Evolutionary conservation across 352 stramenopile species (phyloP).

Genomic region (Phytophthora fragariae): DNA sequence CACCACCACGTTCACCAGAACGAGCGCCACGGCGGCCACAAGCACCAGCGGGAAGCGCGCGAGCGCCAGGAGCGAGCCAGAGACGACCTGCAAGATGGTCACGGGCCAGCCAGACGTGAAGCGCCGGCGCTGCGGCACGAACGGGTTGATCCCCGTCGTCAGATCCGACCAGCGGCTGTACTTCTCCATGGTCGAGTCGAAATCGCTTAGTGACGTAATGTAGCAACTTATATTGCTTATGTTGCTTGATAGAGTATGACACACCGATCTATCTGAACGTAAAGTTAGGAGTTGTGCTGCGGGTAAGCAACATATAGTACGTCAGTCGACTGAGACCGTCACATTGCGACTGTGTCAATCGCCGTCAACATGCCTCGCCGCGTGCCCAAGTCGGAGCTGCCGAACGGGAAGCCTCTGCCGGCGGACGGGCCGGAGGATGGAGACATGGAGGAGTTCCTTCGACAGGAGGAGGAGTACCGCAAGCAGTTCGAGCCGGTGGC

Average conservation of each 20-base stretch:
- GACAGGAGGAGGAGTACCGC: constrained; percentile 59
- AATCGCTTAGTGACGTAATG: background rate
- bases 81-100: constrained; percentile 52
- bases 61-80: constrained; percentile 55
- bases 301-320: too few relatives aligned
- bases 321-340: background rate
- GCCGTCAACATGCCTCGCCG: constrained; percentile 27
- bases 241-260: too few relatives aligned
- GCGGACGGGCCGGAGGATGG: constrained; percentile 15
- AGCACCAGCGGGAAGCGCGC: constrained; percentile 65
- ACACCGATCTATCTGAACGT: too few relatives aligned
- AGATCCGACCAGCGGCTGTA: constrained; percentile 88
- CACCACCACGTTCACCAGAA: constrained; percentile 58
- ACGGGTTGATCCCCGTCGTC: constrained; percentile 88
- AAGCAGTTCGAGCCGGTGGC: constrained; percentile 81
- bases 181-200: constrained; percentile 73
- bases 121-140: constrained; percentile 79
- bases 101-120: constrained; percentile 52
- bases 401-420: background rate
- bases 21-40: constrained; percentile 45
- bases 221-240: too few relatives aligned
- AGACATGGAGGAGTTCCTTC: constrained; percentile 49
- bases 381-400: constrained; percentile 25
- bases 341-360: constrained; percentile 15
- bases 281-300: too few relatives aligned